Base-by-base conservation (phyloP, 2,329 filamentous ascomycete species). In the Colletotrichum tanaceti region DNA sequence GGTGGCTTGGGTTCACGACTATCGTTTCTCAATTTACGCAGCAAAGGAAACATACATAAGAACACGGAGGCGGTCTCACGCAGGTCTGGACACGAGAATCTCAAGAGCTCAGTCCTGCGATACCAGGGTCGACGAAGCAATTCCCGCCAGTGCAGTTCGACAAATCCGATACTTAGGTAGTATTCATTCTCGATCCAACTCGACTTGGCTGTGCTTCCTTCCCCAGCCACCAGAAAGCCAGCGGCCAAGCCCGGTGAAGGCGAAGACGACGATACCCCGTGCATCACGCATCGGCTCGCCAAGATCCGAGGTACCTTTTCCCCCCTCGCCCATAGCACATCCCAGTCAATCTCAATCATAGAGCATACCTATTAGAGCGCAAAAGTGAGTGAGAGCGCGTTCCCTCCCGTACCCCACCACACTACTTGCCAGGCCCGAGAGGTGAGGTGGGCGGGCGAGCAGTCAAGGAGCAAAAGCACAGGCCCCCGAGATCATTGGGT, bases 381-480 rank as follows among this genome's bases (percentile, higher is more conserved):
- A 44, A 39, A 50, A 60, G 58, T 20, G 20, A 60, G 46, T 24
- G 57, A 58, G 7, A 52, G 55, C 47, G 63, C 57, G 55, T 61
- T 66, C 28, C 43, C 57, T 60, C 38, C 65, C 66, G 66, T 69
- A 61, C 66, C 66, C 66, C 63, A 69, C 66, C 66, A 69, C 57
- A 69, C 66, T 69, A 66, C 66, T 64, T 69, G 54, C 65, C 60
- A 54, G 63, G 44, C 28, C 61, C 44, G 35, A 43, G 39, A 14
- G 16, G 22, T 35, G 32, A 32, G 24, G 18, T 35, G 62, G 55
- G 50, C 63, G 38, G n/a, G n/a, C n/a, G n/a, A 68, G 62, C 65
- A 65, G 28, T 28, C 63, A 46, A 52, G 41, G 41, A 46, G 57
- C 39, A 65, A 43, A 46, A 47, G 58, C 58, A 54, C 47, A 43